Percentiles rank a stretch among this genome's conserved stretches.
These are phyloP conservation scores for Aristolochia contorta DNA, from an alignment of 164 flowering plant genomes.

Conservation along the genomic window DNA sequence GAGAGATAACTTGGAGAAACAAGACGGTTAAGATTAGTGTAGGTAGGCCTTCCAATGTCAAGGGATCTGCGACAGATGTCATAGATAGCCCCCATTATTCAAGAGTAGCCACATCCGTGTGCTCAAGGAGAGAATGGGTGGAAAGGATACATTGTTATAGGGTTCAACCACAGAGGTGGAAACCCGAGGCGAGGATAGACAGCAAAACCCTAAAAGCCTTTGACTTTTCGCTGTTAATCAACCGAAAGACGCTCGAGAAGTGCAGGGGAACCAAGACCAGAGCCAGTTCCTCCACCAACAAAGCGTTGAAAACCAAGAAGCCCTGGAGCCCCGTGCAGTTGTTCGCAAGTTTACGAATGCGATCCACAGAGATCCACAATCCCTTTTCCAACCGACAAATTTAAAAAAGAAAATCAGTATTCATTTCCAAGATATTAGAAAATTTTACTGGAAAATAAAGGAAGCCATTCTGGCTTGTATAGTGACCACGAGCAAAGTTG, in stretches of 20 bases:
- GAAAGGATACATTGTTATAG: too few relatives aligned
- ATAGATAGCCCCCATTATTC: constrained; percentile 37
- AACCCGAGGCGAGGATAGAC: constrained; percentile 38
- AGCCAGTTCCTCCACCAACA: constrained; percentile 24
- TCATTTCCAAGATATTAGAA: neutral
- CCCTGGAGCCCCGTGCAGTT: constrained; percentile 47
- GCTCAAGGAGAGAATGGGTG: too few relatives aligned
- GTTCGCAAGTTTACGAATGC: constrained; percentile 41
- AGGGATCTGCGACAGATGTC: constrained; percentile 44
- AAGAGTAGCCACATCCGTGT: constrained; percentile 16
- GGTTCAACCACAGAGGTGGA: constrained; percentile 1
- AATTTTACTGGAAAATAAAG: neutral
- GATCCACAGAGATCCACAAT: constrained; percentile 42
- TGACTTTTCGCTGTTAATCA: constrained; percentile 41
- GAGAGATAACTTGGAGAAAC: constrained; percentile 42
- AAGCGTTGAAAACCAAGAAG: constrained; percentile 1
- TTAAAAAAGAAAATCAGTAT: neutral
- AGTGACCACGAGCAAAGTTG: constrained; percentile 35
- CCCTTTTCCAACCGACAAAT: constrained; percentile 28
- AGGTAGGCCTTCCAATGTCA: constrained; percentile 46
- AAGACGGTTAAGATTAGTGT: constrained; percentile 40
- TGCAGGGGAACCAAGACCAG: constrained; percentile 42
- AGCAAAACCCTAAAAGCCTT: constrained; percentile 43
- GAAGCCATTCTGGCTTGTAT: constrained; percentile 22
- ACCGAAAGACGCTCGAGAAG: constrained; percentile 39